Base-by-base conservation (phyloP, 2,329 filamentous ascomycete genomes). In the Phyllosticta citrichinensis region DNA sequence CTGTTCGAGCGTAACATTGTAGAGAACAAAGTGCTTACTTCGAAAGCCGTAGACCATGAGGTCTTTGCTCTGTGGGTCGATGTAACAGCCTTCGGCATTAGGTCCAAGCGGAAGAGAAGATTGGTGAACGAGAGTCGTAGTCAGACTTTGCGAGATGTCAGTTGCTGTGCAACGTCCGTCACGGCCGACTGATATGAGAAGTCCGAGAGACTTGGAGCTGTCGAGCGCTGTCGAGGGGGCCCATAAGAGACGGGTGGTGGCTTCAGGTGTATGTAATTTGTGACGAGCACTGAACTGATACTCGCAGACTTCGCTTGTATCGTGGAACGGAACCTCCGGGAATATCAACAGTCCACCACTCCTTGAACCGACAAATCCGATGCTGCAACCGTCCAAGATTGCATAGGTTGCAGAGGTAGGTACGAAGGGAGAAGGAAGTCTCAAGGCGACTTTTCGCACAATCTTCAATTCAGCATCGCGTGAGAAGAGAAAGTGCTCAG, bases 1-100 rank as follows among this genome's bases (percentile, higher is more conserved):
- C 61, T 84, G 81, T 62, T 89, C 85, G 1, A 77, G 77, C 0
- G 83, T 85, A 69, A 89, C 85, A 70, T 96, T 89, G 83, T 89
- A 94, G 10, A 93, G 81, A 12, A 96, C 78, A 69, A 97, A 95
- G 55, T 84, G 79, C 64, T 85, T 90, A 69, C 88, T 85, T 60
- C 83, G 85, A 74, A 97, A 97, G 2, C 93, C 93, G 70, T 87
- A 89, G 12, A 96, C 76, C 27, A 91, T 77, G 0, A 96, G 76
- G 55, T 88, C 80, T 1, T 77, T 71, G 0, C 72, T 72, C 1
- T 67, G 62, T 66, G 68, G 66, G 51, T 79, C 70, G 62, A 93
- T 82, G 75, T 83, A 87, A 0, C 87, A 81, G 0, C 86, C 85
- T 71, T 95, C 89, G 47, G 97, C 81, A 66, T 89, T 85, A 0